Evolutionary conservation across 2,329 filamentous ascomycete species (phyloP), one percentile per base, ranked within the genome.

Genomic region (Lachnellula cervina): DNA sequence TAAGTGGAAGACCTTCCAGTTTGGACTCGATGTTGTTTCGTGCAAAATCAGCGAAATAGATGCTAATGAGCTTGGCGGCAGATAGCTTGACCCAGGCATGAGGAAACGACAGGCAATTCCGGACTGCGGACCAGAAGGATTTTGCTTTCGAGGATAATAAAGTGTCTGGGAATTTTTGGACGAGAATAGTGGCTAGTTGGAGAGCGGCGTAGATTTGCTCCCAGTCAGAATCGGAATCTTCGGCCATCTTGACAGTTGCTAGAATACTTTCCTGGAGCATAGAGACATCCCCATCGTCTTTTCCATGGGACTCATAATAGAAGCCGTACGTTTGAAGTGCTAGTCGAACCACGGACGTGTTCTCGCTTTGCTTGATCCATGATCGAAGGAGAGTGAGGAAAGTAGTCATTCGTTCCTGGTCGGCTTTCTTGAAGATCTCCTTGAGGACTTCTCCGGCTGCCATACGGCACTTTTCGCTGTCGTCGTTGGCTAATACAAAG

Each of bases 401-500:
- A 47, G 81, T 86, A 59, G 84, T 81, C 38, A 84, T 77, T 56
- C 85, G 82, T 62, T 91, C 88, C 59, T 81, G 80, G 67, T 93
- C 88, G 2, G 91, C 86, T 64, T 86, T 84, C 55, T 83, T 81
- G 71, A 96, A 96, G 17, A 94, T 80, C 66, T 89, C 86, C 67
- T 88, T 90, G 55, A 97, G 76, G 45, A 99, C 75, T 55, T 87
- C 83, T 45, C 84, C 87, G 0, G 92, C 91, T 70, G 93, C 86
- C 59, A 91, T 82, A 32, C 89, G 85, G 71, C 94, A 99, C 63
- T 90, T 89, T 51, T 87, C 81, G 49, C 89, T 90, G 52, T 95
- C 89, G 58, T 99, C 94, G 64, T 97, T 96, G 57, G 88, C 85
- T 59, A 97, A 80, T 16, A 92, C 84, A 64, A 96, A 83, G 50